These are phyloP conservation scores for Glycine tomentella DNA, from an alignment of 306 rosid species.

Conservation along the genomic window DNA sequence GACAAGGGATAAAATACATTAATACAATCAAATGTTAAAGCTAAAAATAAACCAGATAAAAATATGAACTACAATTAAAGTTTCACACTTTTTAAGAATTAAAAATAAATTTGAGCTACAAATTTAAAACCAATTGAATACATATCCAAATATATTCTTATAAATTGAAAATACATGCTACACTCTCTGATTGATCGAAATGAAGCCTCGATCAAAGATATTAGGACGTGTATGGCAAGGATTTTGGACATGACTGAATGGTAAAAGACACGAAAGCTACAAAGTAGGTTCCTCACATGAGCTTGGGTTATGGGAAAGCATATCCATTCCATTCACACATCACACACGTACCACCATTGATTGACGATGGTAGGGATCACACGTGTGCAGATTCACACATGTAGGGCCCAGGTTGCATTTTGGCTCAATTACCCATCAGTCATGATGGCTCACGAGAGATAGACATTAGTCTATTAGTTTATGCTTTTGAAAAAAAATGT, in stretches of 20 bases:
- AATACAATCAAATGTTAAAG: too few species aligned
- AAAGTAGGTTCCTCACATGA: conserved; percentile 54
- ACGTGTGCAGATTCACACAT: conserved; percentile 49
- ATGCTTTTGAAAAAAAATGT: not conserved
- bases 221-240: not conserved
- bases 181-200: too few species aligned
- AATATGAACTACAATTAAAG: too few species aligned
- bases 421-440: not conserved
- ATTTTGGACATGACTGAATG: not conserved
- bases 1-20: too few species aligned
- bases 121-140: too few species aligned
- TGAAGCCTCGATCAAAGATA: not conserved
- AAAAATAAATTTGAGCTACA: too few species aligned
- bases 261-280: conserved; percentile 39
- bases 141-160: too few species aligned
- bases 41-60: too few species aligned
- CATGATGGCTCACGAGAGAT: conserved; percentile 21
- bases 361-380: conserved; percentile 38
- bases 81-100: not conserved
- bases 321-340: not conserved
- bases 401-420: conserved; percentile 34
- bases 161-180: too few species aligned
- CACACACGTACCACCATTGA: conserved; percentile 37
- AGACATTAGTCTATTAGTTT: conserved; percentile 29
- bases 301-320: not conserved